phyloP scores from a whole-genome alignment of 805 yeast genomes.

The Candida ovalis region DNA sequence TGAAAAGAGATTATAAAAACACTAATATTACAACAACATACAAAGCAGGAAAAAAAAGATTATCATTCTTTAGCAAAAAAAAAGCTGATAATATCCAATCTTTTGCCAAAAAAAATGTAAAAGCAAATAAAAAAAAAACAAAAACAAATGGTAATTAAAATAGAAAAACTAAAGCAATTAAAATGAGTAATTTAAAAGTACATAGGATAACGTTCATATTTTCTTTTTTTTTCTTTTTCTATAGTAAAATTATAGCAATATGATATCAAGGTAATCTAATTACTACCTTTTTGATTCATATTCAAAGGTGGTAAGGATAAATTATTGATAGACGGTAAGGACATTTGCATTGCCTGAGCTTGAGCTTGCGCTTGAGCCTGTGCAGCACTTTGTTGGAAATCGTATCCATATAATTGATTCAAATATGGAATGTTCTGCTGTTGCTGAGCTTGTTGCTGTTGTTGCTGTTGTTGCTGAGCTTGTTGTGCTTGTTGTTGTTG shows the following conservation, averaged over 20 bases:
- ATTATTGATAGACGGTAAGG: constrained; percentile 29
- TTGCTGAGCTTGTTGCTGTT: constrained; percentile 2
- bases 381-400: constrained; percentile 13
- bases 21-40: background rate
- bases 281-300: constrained; percentile 24
- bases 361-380: constrained; percentile 11
- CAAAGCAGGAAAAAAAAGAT: background rate
- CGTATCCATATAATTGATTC: constrained; percentile 21
- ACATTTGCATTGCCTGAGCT: constrained; percentile 20
- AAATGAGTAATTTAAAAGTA: background rate
- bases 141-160: background rate
- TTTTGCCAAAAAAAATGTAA: too few species aligned
- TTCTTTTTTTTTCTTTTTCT: background rate
- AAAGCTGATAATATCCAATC: too few species aligned
- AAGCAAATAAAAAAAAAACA: background rate
- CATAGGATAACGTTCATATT: background rate
- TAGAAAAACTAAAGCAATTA: background rate
- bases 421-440: constrained; percentile 15
- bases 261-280: background rate
- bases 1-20: background rate
- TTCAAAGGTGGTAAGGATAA: constrained; percentile 31
- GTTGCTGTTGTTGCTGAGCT: constrained; percentile 7
- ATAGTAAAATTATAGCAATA: background rate
- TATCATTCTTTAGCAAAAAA: too few species aligned
- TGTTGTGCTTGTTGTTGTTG: constrained; percentile 6